Base-by-base conservation (phyloP, 2,329 filamentous ascomycete genomes). In the Arthrobotrys sphaeroides region DNA sequence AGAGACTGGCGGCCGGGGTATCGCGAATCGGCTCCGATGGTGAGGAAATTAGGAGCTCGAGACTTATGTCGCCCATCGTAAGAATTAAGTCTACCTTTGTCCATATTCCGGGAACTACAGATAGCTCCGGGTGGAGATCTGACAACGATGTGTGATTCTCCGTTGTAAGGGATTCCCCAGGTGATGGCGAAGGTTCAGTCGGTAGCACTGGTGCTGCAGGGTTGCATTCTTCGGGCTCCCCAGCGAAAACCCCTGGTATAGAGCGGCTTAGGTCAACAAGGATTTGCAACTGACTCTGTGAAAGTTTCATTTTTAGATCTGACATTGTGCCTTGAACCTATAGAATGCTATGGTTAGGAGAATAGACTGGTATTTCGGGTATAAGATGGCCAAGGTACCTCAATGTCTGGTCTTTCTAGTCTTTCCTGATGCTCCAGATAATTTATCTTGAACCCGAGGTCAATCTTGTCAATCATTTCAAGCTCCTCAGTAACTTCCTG, bases 381-480 rank as follows among this genome's bases (percentile, higher is more conserved):
- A 28, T 1, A 10, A 1, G 43, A 9, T 24, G 6, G 31, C 12
- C 1, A 31, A 5, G 5, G 20, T 66, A 80, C 78, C 77, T 98
- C 94, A 57, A 93, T 90, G 80, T 99, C 94, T 0, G 95, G 95
- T 40, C 94, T 88, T 80, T 95, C 90, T 62, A 87, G 85, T 12
- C 91, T 91, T 31, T 88, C 82, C 78, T 88, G 89, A 81, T 99
- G 95, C 81, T 98, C 94, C 0, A 94, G 88, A 82, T 97, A 94
- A 1, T 91, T 96, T 78, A 99, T 90, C 75, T 91, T 92, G 83
- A 99, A 97, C 53, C 91, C 92, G 22, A 99, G 85, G 81, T 99
- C 95, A 10, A 99, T 93, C 79, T 97, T 93, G 80, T 99, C 94
- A 79, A 99, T 97, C 85, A 99, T 91, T 81, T 99, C 93, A 5